A percentile compares a stretch with the other conserved stretches of the same genome.
Evolutionary conservation across 177 flowering plant species (phyloP).

Genomic region (Vitis hybrid): DNA sequence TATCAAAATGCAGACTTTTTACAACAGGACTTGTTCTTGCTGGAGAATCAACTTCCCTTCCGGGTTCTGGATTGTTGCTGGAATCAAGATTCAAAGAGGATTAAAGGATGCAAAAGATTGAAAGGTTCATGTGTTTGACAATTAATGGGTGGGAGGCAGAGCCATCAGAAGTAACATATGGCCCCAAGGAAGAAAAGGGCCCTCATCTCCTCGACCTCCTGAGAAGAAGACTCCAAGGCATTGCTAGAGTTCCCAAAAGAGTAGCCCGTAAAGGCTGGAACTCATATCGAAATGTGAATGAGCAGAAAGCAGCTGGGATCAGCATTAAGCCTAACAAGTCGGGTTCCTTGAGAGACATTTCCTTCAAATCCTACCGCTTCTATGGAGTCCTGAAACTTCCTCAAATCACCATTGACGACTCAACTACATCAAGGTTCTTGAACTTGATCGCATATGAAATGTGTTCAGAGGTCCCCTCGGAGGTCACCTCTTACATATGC

Average conservation of each 20-base stretch:
- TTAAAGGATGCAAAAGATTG: not conserved
- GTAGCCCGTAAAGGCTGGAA: not conserved
- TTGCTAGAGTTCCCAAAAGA: not conserved
- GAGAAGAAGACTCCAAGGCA: not conserved
- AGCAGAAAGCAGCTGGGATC: not conserved
- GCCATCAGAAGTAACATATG: too few species aligned
- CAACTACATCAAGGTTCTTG: not conserved
- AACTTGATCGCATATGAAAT: conserved; percentile 11
- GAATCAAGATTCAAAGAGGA: not conserved
- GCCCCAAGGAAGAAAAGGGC: not conserved
- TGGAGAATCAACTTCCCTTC: conserved; percentile 10
- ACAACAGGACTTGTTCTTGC: conserved; percentile 6
- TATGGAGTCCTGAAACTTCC: conserved; percentile 14
- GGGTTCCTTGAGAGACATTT: not conserved
- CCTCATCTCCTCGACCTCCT: conserved; percentile 7
- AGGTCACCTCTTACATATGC: not conserved
- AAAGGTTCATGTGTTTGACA: not conserved
- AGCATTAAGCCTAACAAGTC: not conserved
- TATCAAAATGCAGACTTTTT: not conserved
- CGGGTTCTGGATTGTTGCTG: not conserved
- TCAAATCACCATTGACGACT: conserved; percentile 1
- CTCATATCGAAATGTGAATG: not conserved
- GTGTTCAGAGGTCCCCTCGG: not conserved
- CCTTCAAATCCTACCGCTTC: not conserved
- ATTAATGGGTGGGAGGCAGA: too few species aligned